Base-by-base conservation (phyloP, 108 stramenopile species). In the Skeletonema tropicum region DNA sequence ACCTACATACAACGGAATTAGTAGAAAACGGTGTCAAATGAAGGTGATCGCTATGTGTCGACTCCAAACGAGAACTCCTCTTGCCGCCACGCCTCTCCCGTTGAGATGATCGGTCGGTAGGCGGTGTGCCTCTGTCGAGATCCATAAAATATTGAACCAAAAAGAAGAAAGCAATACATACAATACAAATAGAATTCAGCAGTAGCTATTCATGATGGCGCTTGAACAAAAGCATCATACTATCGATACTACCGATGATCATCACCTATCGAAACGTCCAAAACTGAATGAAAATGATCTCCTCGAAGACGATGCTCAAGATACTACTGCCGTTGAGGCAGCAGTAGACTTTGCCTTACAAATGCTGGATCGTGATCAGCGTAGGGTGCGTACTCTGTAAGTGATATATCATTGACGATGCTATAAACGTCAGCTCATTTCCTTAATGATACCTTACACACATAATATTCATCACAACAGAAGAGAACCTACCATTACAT, bases 341-440 rank as follows among this genome's bases (percentile, higher is more conserved):
- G 70, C 63, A 6, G 76, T 60, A 15, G 76, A 77, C 64, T 77
- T 77, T 48, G 76, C 76, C 9, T 45, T 71, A 46, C 64, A 77
- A 13, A 21, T 71, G 33, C 23, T 77, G 13, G 41, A 57, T 38
- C 52, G 29, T 6, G 58, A 70, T 14, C 66, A 68, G 13, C 52
- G 23, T 0, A 55, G 23, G 21, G 52, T 15, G 2, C 12, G 13
- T 13, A 41, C 2, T 41, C 13, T 41, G 39, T 41, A 13, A 41
- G 39, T 41, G 39, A 14, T 13, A 3, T 13, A 13, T 41, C 11
- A 41, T n/a, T n/a, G n/a, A n/a, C n/a, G n/a, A n/a, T n/a, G n/a
- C n/a, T n/a, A n/a, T n/a, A n/a, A n/a, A 12, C 26, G 26, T 29
- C 2, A 29, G 39, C 13, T 10, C 12, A 41, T 12, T 12, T 41